Base-by-base conservation (phyloP, 371 early-diverging fungal species). In the Mucor lusitanicus region DNA sequence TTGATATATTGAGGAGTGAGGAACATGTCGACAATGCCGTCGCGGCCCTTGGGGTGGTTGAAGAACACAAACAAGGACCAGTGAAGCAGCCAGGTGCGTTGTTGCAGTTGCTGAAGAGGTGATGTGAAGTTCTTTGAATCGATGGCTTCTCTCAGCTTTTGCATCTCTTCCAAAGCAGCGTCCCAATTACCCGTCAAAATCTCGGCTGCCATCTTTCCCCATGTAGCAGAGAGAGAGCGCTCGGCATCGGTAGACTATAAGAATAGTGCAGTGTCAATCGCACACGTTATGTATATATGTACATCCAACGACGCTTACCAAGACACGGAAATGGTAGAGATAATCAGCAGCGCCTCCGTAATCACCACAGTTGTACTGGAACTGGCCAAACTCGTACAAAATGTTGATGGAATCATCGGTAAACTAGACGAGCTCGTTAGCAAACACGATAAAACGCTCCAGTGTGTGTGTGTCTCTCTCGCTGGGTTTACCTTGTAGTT, bases 11-110 rank as follows among this genome's bases (percentile, higher is more conserved):
- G 88, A 59, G 96, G 93, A 61, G 90, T 89, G 78, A 97, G 86
- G 85, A 96, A 94, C 75, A 96, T 86, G 74, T 97, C 97, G 57
- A 95, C 85, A 68, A 97, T 89, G 64, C 87, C 92, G 77, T 97
- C 97, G 63, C 94, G 93, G 32, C 97, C 97, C 79, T 92, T 91
- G 58, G 95, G 93, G 79, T 97, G 97, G 85, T 96, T 96, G 87
- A 97, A 97, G 85, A 95, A 95, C 35, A 97, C 94, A 77, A 96
- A 97, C 68, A 97, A 83, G 28, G 95, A 92, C 97, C 97, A 97
- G 87, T 97, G 97, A 74, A 97, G 88, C 64, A 97, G 83, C 94
- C 95, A 95, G 53, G 93, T 90, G 62, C 97, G 92, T 77, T 94
- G 94, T 74, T 96, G 92, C 59, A 97, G 90, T 79, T 95, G 95